A percentile compares a stretch with the other conserved stretches of the same genome.
Evolutionary conservation across 495 filamentous ascomycete genomes (phyloP).

Genomic region (Haplographium delicatum): DNA sequence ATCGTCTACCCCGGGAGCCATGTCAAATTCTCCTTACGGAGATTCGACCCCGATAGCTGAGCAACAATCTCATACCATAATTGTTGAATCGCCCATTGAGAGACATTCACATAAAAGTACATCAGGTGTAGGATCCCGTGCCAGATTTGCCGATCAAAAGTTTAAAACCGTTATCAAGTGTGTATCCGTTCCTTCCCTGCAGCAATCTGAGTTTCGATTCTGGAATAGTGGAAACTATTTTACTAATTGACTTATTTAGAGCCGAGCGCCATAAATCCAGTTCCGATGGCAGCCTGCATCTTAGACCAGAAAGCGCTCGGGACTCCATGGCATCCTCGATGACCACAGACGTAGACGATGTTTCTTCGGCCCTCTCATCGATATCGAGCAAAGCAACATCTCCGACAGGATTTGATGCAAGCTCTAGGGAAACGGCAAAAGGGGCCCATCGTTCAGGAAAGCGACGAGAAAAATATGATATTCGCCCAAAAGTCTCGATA

Average conservation of each 20-base stretch:
- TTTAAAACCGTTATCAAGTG: conserved; percentile 9
- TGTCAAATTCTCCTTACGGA: conserved; percentile 18
- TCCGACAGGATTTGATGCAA: conserved; percentile 40
- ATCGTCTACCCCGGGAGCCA: conserved; percentile 18
- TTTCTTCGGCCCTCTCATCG: conserved; percentile 39
- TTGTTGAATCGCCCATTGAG: conserved; percentile 20
- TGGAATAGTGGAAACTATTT: background rate
- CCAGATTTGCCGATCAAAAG: conserved; percentile 9
- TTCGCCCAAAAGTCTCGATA: conserved; percentile 73
- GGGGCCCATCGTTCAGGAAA: conserved; percentile 1
- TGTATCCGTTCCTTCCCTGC: conserved; percentile 19
- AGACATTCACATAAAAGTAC: conserved; percentile 6
- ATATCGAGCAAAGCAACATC: conserved; percentile 53
- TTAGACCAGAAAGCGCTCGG: conserved; percentile 25
- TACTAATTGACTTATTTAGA: conserved; percentile 14
- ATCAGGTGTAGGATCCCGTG: conserved; percentile 2
- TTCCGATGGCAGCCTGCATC: conserved; percentile 20
- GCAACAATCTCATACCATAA: conserved; percentile 18
- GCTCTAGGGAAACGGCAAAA: conserved; percentile 14
- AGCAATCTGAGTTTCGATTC: conserved; percentile 1
- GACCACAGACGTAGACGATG: conserved; percentile 38
- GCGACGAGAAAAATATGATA: conserved; percentile 40
- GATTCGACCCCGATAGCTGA: conserved; percentile 11
- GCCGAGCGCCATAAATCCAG: conserved; percentile 9
- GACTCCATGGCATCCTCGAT: conserved; percentile 27